Base-by-base conservation (phyloP, 208 protist species). In the Histomonas meleagridis region DNA sequence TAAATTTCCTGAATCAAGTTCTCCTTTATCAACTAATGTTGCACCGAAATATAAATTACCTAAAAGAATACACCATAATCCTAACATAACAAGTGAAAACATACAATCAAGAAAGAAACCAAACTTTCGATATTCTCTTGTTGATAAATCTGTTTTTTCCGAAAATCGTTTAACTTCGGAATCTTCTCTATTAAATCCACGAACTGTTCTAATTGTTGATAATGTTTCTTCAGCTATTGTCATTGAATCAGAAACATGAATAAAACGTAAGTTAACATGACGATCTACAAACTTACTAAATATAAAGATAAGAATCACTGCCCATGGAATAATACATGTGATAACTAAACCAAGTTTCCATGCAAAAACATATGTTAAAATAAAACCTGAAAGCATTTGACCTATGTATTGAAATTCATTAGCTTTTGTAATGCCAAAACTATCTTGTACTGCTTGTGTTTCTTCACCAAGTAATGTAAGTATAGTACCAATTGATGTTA, bases 181-280 rank as follows among this genome's bases (percentile, higher is more conserved):
- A 18, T 76, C 65, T 76, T 76, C 65, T 76, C 35, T 23, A 43
- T 76, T 76, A 40, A 7, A 81, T 7, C 35, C 53, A 23, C 7
- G 1, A 38, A 92, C 90, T 35, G 90, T 92, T 53, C 90, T 38
- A 86, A 92, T 92, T 69, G 62, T 57, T 46, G 55, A 92, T 38
- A 92, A 81, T 49, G 90, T 53, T 76, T 92, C 90, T 55, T 92
- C 90, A 18, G 90, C 90, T 7, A 92, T 48, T 62, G 62, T 76
- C 55, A 76, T 76, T 40, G 90, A 76, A 46, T 76, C 18, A 46
- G 65, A 76, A 2, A 76, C 23, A 76, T 76, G 35, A 9, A n/a
- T 7, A 43, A 43, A 76, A 10, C 23, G n/a, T n/a, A n/a, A n/a
- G n/a, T n/a, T n/a, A n/a, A n/a, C n/a, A n/a, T n/a, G n/a, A n/a